Conservation (phyloP, 78 protist species). For the Diacronema lutheri region DNA sequence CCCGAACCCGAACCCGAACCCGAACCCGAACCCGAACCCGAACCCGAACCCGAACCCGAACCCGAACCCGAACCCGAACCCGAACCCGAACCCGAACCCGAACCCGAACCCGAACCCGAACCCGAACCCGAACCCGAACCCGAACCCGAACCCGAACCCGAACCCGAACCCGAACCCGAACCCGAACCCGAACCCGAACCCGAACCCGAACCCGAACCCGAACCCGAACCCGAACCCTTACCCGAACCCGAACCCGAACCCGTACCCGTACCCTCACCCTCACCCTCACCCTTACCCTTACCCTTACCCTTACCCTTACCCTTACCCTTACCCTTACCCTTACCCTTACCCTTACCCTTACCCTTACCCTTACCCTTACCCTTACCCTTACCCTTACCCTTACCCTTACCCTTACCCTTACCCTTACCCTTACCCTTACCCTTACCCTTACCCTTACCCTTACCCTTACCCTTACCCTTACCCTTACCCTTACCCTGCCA, state of each 20-base stretch:
- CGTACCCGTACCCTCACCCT: too few relatives aligned
- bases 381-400: too few relatives aligned
- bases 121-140: conserved; percentile 3
- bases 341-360: too few relatives aligned
- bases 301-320: not conserved
- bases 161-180: conserved; percentile 2
- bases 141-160: conserved; percentile 3
- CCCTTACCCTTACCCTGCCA: too few relatives aligned
- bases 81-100: not conserved
- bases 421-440: too few relatives aligned
- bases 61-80: not conserved
- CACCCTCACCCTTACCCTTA: too few relatives aligned
- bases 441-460: too few relatives aligned
- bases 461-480: too few relatives aligned
- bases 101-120: conserved; percentile 2
- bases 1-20: not conserved
- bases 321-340: not conserved
- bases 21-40: not conserved
- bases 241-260: not conserved
- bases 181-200: conserved; percentile 3
- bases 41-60: not conserved
- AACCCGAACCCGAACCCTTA: not conserved
- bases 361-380: too few relatives aligned
- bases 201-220: conserved; percentile 3
- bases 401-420: too few relatives aligned